These are phyloP conservation scores for Pseudogymnoascus sp. DNA, from an alignment of 2,329 filamentous ascomycete genomes.

Conservation along the genomic window DNA sequence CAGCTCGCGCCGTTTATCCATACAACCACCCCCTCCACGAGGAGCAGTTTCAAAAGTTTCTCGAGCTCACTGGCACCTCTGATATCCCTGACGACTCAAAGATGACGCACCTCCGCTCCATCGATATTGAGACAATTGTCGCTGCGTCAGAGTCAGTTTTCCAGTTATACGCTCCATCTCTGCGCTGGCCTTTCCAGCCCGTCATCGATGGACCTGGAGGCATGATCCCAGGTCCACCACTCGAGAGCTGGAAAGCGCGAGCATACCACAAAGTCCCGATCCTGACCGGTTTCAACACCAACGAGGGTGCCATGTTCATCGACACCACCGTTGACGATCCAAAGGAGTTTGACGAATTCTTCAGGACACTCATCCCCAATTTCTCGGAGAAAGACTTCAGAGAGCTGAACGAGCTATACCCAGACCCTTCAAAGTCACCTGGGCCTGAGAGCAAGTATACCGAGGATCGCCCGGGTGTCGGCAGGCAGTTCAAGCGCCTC, in stretches of 20 bases:
- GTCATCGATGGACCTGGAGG: slow-evolving; percentile 52
- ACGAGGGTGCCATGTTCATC: slow-evolving; percentile 62
- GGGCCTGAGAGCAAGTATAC: slow-evolving; percentile 35
- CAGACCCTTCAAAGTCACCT: slow-evolving; percentile 41
- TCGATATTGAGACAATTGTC: slow-evolving; percentile 34
- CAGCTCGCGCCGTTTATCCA: slow-evolving; percentile 45
- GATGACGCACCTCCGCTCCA: slow-evolving; percentile 43
- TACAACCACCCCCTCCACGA: slow-evolving; percentile 51
- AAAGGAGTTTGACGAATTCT: slow-evolving; percentile 52
- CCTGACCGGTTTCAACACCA: slow-evolving; percentile 62
- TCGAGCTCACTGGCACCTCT: slow-evolving; percentile 43
- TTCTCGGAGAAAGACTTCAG: slow-evolving; percentile 46
- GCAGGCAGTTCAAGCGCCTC: slow-evolving; percentile 49
- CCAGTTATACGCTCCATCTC: slow-evolving; percentile 34
- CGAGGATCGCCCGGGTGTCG: slow-evolving; percentile 35
- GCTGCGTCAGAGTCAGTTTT: slow-evolving; percentile 39
- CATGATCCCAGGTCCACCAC: slow-evolving; percentile 50
- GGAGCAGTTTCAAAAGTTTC: slow-evolving; percentile 49
- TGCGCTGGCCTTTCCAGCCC: slow-evolving; percentile 62
- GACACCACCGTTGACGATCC: slow-evolving; percentile 40
- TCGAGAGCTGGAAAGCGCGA: slow-evolving; percentile 50
- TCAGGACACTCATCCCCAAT: slow-evolving; percentile 52
- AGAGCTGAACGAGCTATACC: slow-evolving; percentile 53
- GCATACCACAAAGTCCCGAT: slow-evolving; percentile 52
- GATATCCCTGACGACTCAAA: slow-evolving; percentile 39